Evolutionary conservation across 208 protist genomes (phyloP), one percentile per base, ranked within the genome.

Genomic region (Leishmania lainsoni): DNA sequence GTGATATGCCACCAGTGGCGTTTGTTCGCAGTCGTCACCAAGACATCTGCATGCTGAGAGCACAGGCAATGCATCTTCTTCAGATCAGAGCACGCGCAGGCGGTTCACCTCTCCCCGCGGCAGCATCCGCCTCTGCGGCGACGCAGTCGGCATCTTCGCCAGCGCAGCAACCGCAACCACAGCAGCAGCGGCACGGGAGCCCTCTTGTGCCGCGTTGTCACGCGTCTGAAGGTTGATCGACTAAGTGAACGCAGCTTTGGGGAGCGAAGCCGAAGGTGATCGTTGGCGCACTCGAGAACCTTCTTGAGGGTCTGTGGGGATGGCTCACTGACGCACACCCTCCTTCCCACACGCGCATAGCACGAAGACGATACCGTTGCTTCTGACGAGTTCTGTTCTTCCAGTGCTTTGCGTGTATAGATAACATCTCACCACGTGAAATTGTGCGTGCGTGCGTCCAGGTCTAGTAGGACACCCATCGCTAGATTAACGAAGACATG

Each of bases 1-100:
- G 45, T 4, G 81, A 85, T 56, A 12, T 75, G 59, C 81, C 81
- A 1, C 76, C 76, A 0, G 76, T 78, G 8, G 70, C 76, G 49
- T 85, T 85, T 59, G 81, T 81, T 4, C 81, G 81, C 22, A 81
- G 71, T 22, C 81, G 81, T 5, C 52, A 81, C 29, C 48, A 70
- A 49, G 81, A 85, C 20, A 85, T 85, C 26, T 14, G 17, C 22
- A 4, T 51, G 5, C 75, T 85, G 61, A 45, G 75, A 1, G 58
- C 69, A 29, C 81, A 81, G 81, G 81, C 71, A 16, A 77, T 78
- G 76, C 81, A 85, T 29, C 76, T 85, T 39, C 51, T 85, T 52
- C 81, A 81, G 16, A 42, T 52, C 14, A 42, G 75, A 48, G 8
- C 14, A 14, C 29, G 51, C 2, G 16, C n/a, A 3, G 32, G 72